Conservation (phyloP, 257 asterid genomes). For the Galeopsis tetrahit region DNA sequence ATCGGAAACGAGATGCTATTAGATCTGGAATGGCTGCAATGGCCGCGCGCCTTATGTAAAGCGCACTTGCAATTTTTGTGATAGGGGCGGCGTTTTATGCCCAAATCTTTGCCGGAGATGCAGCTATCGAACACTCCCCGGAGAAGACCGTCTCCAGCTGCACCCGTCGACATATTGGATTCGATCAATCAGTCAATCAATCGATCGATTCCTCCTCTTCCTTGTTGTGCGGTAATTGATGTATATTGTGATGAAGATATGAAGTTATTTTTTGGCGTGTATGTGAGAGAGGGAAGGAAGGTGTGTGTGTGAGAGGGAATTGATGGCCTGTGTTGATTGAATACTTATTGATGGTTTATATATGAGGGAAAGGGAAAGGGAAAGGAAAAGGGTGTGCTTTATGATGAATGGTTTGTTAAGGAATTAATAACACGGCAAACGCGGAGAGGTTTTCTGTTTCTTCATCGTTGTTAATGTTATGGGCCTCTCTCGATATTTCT, state of each 20-base stretch:
- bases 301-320: conserved; percentile 3
- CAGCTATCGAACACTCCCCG: conserved; percentile 53
- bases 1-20: conserved; percentile 48
- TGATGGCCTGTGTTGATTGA: conserved; percentile 24
- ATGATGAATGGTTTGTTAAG: background rate
- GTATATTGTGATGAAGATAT: background rate
- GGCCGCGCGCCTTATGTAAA: conserved; percentile 43
- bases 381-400: too few species aligned
- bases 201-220: background rate
- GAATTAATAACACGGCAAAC: conserved; percentile 1
- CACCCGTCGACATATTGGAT: conserved; percentile 50
- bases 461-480: background rate
- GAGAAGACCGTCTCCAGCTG: conserved; percentile 60
- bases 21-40: conserved; percentile 30
- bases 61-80: conserved; percentile 59
- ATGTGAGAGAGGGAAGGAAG: background rate
- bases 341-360: conserved; percentile 18
- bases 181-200: too few species aligned
- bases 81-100: conserved; percentile 50
- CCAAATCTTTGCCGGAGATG: conserved; percentile 47
- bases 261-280: background rate
- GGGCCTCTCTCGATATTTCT: background rate
- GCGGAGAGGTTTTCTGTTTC: conserved; percentile 23
- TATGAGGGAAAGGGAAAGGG: background rate
- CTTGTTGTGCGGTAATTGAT: background rate